Evolutionary conservation across 1,284 basidiomycete species (phyloP), one percentile per base, ranked within the genome.

Genomic region (Rhodotorula sp.): DNA sequence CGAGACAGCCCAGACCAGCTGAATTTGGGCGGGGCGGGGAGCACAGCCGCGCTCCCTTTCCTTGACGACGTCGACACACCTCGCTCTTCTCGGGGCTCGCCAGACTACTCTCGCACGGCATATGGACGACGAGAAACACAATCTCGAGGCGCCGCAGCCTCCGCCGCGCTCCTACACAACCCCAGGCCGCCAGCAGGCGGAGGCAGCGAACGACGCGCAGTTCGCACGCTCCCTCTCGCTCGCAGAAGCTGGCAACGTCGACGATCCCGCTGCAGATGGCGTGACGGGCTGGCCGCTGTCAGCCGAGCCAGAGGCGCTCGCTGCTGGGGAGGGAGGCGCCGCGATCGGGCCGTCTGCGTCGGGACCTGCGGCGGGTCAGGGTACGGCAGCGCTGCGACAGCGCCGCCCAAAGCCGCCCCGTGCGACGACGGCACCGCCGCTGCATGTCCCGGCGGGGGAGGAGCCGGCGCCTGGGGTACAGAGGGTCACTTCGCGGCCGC

Each of bases 91-190:
- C 44, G 21, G 3, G 21, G 44, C 44, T 4, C 44, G 15, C 44
- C 44, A 3, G 44, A 12, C 37, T 1, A 21, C 44, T 13, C 32
- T 6, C n/a, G 17, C 39, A 15, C 8, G 25, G 25, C 25, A 13
- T 5, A 64, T 64, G 53, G 32, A 62, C 50, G n/a, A 27, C 19
- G 56, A 65, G 50, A 64, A 56, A 17, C 19, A 32, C 27, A 5
- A 29, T 1, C 54, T 64, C 34, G 41, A 41, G 6, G 10, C 12
- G n/a, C 54, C 44, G 6, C 22, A 46, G 17, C n/a, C 41, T 0
- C 62, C 54, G 7, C 54, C 55, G 8, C 62, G 62, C 62, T 34
- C 54, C 25, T 34, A 46, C 62, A 56, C 62, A 5, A 21, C 62
- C 9, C 62, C 62, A 15, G 62, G 54, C 27, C 62, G 41, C 2